Percentiles rank a stretch among this genome's conserved stretches.
Conservation (phyloP, 495 filamentous ascomycete species). For the Podospora fimiseda region DNA sequence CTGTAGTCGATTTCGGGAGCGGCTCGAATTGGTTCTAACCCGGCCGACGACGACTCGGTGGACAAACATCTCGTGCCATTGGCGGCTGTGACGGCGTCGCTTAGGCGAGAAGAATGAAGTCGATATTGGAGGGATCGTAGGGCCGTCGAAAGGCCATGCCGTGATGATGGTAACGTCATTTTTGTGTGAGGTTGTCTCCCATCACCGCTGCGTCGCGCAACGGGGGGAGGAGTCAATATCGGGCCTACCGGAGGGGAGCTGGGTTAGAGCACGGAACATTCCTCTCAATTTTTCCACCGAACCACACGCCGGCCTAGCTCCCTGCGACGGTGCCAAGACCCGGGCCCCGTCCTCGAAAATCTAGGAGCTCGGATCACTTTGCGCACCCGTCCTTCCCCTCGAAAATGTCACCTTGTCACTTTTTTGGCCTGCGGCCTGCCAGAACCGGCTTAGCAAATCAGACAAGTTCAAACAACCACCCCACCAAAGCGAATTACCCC, state of each 20-base stretch:
- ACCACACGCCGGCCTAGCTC: background rate
- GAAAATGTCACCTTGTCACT: background rate
- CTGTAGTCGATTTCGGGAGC: conserved; percentile 15
- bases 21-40: conserved; percentile 18
- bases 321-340: background rate
- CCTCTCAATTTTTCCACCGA: conserved; percentile 23
- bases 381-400: background rate
- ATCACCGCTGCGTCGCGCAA: conserved; percentile 19
- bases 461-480: conserved; percentile 1
- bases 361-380: conserved; percentile 15
- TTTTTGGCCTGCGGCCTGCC: background rate
- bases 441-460: conserved; percentile 6
- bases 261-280: conserved; percentile 17
- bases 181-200: conserved; percentile 16
- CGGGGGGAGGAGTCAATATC: conserved; percentile 2
- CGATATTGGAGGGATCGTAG: conserved; percentile 24
- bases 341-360: too few relatives aligned
- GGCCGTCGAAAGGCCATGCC: conserved; percentile 19
- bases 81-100: background rate
- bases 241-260: conserved; percentile 7
- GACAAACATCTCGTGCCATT: conserved; percentile 15
- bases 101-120: conserved; percentile 21
- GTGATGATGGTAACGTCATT: conserved; percentile 30
- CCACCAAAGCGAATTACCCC: conserved; percentile 23
- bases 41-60: conserved; percentile 8